phyloP scores from a whole-genome alignment of 2,329 filamentous ascomycete species.

The Fusarium cyanostomum region DNA sequence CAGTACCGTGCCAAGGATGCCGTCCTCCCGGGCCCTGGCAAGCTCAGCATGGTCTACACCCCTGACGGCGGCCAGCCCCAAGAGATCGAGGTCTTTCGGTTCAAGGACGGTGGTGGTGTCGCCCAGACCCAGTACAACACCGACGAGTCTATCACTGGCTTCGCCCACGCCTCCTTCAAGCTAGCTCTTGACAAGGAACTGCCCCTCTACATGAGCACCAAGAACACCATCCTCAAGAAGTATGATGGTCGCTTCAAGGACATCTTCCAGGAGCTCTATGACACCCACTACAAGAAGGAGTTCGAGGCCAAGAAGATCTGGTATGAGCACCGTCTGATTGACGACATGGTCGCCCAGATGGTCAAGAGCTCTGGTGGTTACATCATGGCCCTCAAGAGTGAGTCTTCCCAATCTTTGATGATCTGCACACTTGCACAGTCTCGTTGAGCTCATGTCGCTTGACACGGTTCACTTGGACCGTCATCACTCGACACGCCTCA shows the following conservation, averaged over 20 bases:
- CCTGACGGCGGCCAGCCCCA: slow-evolving; percentile 83
- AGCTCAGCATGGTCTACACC: slow-evolving; percentile 94
- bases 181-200: slow-evolving; percentile 85
- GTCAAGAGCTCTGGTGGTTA: slow-evolving; percentile 98
- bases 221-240: slow-evolving; percentile 99
- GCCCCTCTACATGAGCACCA: slow-evolving; percentile 99
- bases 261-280: slow-evolving; percentile 98
- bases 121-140: slow-evolving; percentile 99
- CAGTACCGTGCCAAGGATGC: slow-evolving; percentile 97
- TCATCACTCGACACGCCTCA: background rate
- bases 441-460: slow-evolving; percentile 1
- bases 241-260: slow-evolving; percentile 99
- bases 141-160: slow-evolving; percentile 91
- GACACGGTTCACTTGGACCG: background rate
- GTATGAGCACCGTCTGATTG: slow-evolving; percentile 99
- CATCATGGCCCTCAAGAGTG: slow-evolving; percentile 98
- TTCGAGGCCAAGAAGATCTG: slow-evolving; percentile 95
- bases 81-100: slow-evolving; percentile 90
- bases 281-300: slow-evolving; percentile 82
- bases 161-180: slow-evolving; percentile 97
- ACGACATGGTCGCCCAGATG: slow-evolving; percentile 99
- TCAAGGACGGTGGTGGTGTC: slow-evolving; percentile 85
- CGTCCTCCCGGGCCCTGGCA: slow-evolving; percentile 84
- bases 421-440: slow-evolving; percentile 17
- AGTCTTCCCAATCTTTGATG: slow-evolving; percentile 47